These are phyloP conservation scores for Diplocarpon mali DNA, from an alignment of 2,329 filamentous ascomycete genomes.

Conservation along the genomic window DNA sequence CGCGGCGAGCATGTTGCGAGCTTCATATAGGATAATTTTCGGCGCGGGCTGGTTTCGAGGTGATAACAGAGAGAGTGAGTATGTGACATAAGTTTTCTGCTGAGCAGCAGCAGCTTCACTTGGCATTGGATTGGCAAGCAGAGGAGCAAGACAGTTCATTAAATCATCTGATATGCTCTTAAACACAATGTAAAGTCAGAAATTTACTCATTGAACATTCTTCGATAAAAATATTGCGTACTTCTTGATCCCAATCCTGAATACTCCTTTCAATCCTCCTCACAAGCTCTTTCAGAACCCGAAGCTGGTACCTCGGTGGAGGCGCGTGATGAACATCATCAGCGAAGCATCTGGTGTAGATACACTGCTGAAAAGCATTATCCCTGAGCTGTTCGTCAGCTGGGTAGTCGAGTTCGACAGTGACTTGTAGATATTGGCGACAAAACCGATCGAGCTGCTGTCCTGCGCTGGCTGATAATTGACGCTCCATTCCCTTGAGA, in stretches of 20 bases:
- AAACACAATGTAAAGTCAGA: conserved; percentile 16
- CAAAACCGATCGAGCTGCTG: conserved; percentile 43
- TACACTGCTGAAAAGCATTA: conserved; percentile 49
- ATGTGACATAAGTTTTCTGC: conserved; percentile 65
- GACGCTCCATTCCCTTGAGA: conserved; percentile 18
- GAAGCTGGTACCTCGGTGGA: conserved; percentile 57
- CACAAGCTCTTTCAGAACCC: conserved; percentile 63
- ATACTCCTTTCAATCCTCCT: conserved; percentile 62
- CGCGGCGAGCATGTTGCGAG: conserved; percentile 56
- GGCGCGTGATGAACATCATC: conserved; percentile 45
- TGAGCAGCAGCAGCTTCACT: conserved; percentile 56
- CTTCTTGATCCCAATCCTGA: conserved; percentile 75
- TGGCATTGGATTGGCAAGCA: conserved; percentile 54
- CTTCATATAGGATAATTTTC: conserved; percentile 56
- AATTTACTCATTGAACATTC: conserved; percentile 4
- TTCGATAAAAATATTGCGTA: conserved; percentile 37
- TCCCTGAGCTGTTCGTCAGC: conserved; percentile 44
- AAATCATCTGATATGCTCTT: conserved; percentile 80
- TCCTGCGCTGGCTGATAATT: conserved; percentile 20
- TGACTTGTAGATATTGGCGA: conserved; percentile 70
- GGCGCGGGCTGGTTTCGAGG: conserved; percentile 4
- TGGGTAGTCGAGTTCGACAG: conserved; percentile 55
- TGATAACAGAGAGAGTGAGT: conserved; percentile 31
- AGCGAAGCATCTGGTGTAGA: conserved; percentile 59
- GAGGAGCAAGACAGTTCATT: conserved; percentile 53